Evolutionary conservation across 345 rosid species (phyloP).

Genomic region (Ceriops zippeliana): DNA sequence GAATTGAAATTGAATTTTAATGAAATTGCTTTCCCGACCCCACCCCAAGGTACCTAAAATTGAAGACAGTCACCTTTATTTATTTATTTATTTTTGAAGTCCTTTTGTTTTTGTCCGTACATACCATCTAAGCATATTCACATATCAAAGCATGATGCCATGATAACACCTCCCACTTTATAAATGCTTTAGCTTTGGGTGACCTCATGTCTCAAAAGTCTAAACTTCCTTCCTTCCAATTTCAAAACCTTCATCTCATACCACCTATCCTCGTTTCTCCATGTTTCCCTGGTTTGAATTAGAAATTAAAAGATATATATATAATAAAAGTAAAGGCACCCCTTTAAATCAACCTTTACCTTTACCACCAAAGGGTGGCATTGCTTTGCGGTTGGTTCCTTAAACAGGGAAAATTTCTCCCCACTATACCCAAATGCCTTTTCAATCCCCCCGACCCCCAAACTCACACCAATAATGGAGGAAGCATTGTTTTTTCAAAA

Average conservation of each 20-base stretch:
- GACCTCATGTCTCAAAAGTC: constrained; percentile 28
- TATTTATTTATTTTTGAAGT: background rate
- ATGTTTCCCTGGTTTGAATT: too few relatives aligned
- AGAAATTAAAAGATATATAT: background rate
- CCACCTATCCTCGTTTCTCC: constrained; percentile 1
- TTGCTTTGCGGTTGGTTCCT: constrained; percentile 41
- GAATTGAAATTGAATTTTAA: too few relatives aligned
- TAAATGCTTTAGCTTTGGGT: constrained; percentile 7
- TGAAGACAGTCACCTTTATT: too few relatives aligned
- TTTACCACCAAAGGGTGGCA: constrained; percentile 27
- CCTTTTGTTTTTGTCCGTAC: constrained; percentile 31
- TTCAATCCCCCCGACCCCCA: constrained; percentile 13
- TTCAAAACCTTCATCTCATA: constrained; percentile 1
- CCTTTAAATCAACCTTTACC: constrained; percentile 1
- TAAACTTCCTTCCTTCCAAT: too few relatives aligned
- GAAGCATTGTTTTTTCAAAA: constrained; percentile 22
- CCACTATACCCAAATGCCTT: constrained; percentile 24
- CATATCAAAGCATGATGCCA: constrained; percentile 37
- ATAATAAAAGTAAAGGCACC: background rate
- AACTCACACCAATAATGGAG: constrained; percentile 35
- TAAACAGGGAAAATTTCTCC: constrained; percentile 27
- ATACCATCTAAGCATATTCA: background rate
- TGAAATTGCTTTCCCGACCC: too few relatives aligned
- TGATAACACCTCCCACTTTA: constrained; percentile 21
- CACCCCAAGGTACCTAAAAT: too few relatives aligned